Evolutionary conservation across 176 grass and related monocot species (phyloP).

Genomic region (Aechmea fasciata): DNA sequence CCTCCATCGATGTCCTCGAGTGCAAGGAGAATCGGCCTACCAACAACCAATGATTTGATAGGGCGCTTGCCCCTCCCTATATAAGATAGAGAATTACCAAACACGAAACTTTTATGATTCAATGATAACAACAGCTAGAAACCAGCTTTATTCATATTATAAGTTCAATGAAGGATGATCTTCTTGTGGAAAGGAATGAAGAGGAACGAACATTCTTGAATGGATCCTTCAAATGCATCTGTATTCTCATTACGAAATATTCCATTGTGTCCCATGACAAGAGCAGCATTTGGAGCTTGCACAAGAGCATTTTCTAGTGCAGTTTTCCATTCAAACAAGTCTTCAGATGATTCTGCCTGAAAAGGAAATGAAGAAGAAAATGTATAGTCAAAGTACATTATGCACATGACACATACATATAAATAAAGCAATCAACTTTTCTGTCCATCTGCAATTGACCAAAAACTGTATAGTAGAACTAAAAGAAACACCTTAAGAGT

Average conservation of each 20-base stretch:
- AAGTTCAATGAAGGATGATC: neutral
- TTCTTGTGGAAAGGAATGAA: neutral
- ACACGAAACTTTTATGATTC: neutral
- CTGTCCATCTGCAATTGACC: neutral
- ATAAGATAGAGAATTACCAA: slow-evolving; percentile 16
- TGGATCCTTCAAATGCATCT: slow-evolving; percentile 1
- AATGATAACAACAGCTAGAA: slow-evolving; percentile 1
- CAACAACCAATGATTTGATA: slow-evolving; percentile 82
- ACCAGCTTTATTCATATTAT: slow-evolving; percentile 1
- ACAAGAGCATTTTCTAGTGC: slow-evolving; percentile 17
- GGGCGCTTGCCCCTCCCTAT: slow-evolving; percentile 89
- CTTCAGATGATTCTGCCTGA: neutral
- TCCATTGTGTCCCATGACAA: slow-evolving; percentile 19
- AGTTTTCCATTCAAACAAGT: slow-evolving; percentile 13
- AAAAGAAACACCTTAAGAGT: slow-evolving; percentile 76
- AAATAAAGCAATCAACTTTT: neutral
- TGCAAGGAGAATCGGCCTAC: slow-evolving; percentile 93
- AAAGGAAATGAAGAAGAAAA: neutral
- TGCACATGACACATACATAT: neutral
- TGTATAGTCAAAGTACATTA: neutral
- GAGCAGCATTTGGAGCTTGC: slow-evolving; percentile 16
- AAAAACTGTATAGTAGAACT: neutral
- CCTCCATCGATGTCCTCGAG: slow-evolving; percentile 99
- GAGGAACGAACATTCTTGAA: neutral
- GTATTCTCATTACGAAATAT: slow-evolving; percentile 7